Evolutionary conservation across 352 stramenopile genomes (phyloP), one percentile per base, ranked within the genome.

Genomic region (Pythium aristosporum): DNA sequence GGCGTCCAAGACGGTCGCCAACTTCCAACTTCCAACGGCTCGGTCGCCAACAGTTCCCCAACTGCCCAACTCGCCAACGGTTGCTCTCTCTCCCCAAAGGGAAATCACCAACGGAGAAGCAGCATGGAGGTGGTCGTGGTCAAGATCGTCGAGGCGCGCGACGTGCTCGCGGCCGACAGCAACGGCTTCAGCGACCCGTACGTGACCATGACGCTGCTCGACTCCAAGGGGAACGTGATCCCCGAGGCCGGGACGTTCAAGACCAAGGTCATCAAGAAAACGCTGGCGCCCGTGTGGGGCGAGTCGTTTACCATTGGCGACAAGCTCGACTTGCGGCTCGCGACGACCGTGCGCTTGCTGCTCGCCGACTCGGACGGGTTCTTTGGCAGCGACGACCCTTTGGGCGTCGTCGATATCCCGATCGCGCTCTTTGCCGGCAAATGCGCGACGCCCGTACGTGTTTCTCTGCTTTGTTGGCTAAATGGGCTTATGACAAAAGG

Each of bases 341-440:
- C 82, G 13, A 88, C 82, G 20, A 89, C 79, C 51, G 61, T 93
- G 54, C 80, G 80, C 0, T 61, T 88, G 0, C 12, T 82, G 44
- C 52, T 93, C 16, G 65, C 55, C 9, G 84, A 92, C 64, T 80
- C 71, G 34, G 78, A 88, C 62, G 74, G 74, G 44, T 63, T 73
- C n/a, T 88, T 92, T 55, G 69, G 74, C 52, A 85, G 72, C 34
- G 81, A 90, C 61, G 80, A 88, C 46, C 64, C 76, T 20, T 58
- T 94, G 37, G 85, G 84, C 10, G 78, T 90, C 52, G 84, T 89
- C 43, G 77, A 91, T 48, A 80, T 93, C 57, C 84, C 84, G 16
- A 68, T 88, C 32, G 53, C 65, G n/a, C 50, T 89, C n/a, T 74
- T 93, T 41, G 59, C 75, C 25, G 69, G 69, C 49, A 69, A 64